Conservation (phyloP, 208 protist species). For the Strigomonas culicis region DNA sequence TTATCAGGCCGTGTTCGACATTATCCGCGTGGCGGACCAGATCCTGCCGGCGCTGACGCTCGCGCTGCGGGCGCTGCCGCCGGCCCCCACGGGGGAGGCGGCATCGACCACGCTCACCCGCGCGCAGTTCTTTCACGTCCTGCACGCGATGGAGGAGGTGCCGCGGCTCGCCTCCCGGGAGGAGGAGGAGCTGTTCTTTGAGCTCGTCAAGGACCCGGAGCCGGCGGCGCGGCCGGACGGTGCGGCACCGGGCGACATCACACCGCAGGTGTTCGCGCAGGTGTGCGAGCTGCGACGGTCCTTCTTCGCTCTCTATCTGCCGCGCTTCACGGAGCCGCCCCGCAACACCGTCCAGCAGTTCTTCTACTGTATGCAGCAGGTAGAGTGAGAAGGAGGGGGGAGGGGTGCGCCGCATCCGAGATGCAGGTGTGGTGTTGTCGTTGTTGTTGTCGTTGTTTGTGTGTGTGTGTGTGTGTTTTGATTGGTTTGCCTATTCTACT, state of each 20-base stretch:
- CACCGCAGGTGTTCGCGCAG: constrained; percentile 48
- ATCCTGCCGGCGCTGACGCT: constrained; percentile 44
- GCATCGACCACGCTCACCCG: constrained; percentile 38
- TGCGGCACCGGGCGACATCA: constrained; percentile 52
- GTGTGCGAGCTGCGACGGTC: constrained; percentile 36
- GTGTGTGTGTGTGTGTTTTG: neutral
- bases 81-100: constrained; percentile 26
- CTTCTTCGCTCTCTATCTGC: constrained; percentile 40
- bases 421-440: too few species aligned
- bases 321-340: constrained; percentile 44
- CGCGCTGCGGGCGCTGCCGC: constrained; percentile 35
- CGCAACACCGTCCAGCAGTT: constrained; percentile 65
- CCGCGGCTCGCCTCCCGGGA: constrained; percentile 25
- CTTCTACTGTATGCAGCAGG: constrained; percentile 75
- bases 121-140: constrained; percentile 43
- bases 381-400: constrained; percentile 22
- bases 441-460: too few species aligned
- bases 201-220: too few species aligned
- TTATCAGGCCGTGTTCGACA: constrained; percentile 65
- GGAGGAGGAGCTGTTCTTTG: constrained; percentile 41
- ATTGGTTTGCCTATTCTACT: neutral
- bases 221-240: too few species aligned
- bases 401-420: too few species aligned
- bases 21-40: constrained; percentile 51
- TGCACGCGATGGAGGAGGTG: constrained; percentile 25